phyloP scores from a whole-genome alignment of 140 eudicot genomes.

The Ambrosia hybrid region DNA sequence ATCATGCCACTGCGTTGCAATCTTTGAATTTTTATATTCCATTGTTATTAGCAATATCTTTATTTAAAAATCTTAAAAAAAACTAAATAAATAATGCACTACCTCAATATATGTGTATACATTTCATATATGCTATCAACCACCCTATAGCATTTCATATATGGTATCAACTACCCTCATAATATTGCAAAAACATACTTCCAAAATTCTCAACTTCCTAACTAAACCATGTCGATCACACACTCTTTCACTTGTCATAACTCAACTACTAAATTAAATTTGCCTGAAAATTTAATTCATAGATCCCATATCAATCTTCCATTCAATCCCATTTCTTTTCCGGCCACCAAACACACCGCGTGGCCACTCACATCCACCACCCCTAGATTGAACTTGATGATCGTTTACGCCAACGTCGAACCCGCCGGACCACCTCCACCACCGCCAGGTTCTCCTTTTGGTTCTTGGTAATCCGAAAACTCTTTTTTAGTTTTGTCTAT shows the following conservation, averaged over 20 bases:
- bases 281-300: constrained; percentile 5
- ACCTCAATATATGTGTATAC: not conserved
- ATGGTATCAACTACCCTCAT: not conserved
- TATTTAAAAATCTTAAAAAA: not conserved
- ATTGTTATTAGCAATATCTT: not conserved
- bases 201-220: not conserved
- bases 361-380: not conserved
- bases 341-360: constrained; percentile 7
- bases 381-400: constrained; percentile 9
- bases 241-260: constrained; percentile 1
- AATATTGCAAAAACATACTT: not conserved
- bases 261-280: not conserved
- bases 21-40: not conserved
- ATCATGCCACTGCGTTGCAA: not conserved
- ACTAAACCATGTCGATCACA: constrained; percentile 27
- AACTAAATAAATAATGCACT: not conserved
- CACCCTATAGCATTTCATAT: too few relatives aligned
- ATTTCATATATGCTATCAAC: not conserved
- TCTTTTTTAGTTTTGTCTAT: not conserved
- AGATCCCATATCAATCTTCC: constrained; percentile 1
- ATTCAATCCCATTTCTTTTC: constrained; percentile 24
- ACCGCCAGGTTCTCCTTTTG: constrained; percentile 19
- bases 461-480: constrained; percentile 27
- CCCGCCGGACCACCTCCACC: constrained; percentile 22
- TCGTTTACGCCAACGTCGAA: constrained; percentile 17